Evolutionary conservation across 768 basidiomycete genomes (phyloP).

Genomic region (Leucocoprinus birnbaumii): DNA sequence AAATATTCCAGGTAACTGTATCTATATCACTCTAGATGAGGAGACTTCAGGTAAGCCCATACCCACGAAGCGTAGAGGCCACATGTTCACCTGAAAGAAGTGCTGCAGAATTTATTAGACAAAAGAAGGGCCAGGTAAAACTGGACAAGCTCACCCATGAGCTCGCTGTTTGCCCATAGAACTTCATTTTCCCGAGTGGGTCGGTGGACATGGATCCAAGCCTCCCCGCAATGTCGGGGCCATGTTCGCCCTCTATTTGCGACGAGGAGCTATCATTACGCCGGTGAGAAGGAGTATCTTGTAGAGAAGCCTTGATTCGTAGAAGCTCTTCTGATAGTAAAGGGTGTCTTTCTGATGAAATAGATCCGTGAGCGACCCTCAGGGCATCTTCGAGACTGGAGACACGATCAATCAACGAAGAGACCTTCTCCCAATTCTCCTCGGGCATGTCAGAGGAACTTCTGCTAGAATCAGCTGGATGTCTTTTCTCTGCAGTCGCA

Average conservation of each 20-base stretch:
- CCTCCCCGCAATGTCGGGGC: conserved; percentile 69
- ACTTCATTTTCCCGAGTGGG: conserved; percentile 68
- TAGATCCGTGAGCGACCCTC: conserved; percentile 50
- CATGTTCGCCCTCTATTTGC: conserved; percentile 57
- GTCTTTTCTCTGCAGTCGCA: background rate
- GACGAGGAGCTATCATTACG: conserved; percentile 36
- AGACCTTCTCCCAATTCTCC: conserved; percentile 79
- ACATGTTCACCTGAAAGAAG: conserved; percentile 59
- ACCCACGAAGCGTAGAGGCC: conserved; percentile 44
- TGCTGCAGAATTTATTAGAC: conserved; percentile 38
- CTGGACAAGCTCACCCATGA: conserved; percentile 55
- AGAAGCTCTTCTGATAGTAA: conserved; percentile 73
- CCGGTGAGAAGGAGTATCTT: conserved; percentile 50
- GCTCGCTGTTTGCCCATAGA: conserved; percentile 71
- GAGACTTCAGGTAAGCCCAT: conserved; percentile 22
- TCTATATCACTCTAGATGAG: conserved; percentile 36
- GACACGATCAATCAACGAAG: conserved; percentile 68
- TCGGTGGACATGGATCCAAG: conserved; percentile 80
- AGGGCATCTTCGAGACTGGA: conserved; percentile 75
- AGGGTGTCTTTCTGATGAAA: conserved; percentile 63
- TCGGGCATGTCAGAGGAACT: conserved; percentile 79
- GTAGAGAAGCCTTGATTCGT: conserved; percentile 71
- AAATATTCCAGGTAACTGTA: too few relatives aligned
- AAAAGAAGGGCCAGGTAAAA: background rate
- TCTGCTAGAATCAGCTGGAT: conserved; percentile 26